Evolutionary conservation across 805 yeast genomes (phyloP).

Genomic region (Candida koratica): DNA sequence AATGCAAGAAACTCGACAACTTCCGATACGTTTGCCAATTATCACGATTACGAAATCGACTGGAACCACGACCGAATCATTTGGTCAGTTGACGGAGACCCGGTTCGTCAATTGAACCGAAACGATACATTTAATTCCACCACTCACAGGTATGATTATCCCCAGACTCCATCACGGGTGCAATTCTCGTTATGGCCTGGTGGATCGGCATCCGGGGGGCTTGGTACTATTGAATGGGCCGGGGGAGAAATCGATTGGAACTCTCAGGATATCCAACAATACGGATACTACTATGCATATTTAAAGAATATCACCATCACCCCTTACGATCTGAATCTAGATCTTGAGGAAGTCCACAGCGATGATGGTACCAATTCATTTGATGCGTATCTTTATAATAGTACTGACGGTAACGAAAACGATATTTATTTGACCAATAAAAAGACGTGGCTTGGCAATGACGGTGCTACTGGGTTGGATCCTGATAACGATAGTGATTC

Average conservation of each 20-base stretch:
- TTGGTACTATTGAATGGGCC: conserved; percentile 77
- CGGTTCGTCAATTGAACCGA: conserved; percentile 61
- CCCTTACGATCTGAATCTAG: conserved; percentile 71
- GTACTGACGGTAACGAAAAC: conserved; percentile 35
- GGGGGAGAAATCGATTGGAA: conserved; percentile 88
- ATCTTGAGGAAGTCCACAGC: conserved; percentile 28
- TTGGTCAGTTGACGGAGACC: conserved; percentile 72
- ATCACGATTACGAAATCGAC: conserved; percentile 73
- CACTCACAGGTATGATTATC: conserved; percentile 50
- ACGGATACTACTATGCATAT: conserved; percentile 78
- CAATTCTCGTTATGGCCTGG: conserved; percentile 79
- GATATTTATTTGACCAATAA: conserved; percentile 60
- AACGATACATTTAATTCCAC: conserved; percentile 63
- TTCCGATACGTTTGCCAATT: conserved; percentile 59
- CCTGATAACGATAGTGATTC: conserved; percentile 35
- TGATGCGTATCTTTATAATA: conserved; percentile 43
- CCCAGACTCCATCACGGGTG: conserved; percentile 72
- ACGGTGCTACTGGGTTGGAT: conserved; percentile 65
- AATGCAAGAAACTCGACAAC: conserved; percentile 46
- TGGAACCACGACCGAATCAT: conserved; percentile 70
- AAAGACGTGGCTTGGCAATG: conserved; percentile 53
- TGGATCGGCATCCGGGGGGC: conserved; percentile 51
- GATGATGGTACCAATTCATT: conserved; percentile 46
- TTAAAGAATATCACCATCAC: conserved; percentile 57
- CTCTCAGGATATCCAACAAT: conserved; percentile 61